Conservation (phyloP, 768 basidiomycete species). For the Suillus brevipes region DNA sequence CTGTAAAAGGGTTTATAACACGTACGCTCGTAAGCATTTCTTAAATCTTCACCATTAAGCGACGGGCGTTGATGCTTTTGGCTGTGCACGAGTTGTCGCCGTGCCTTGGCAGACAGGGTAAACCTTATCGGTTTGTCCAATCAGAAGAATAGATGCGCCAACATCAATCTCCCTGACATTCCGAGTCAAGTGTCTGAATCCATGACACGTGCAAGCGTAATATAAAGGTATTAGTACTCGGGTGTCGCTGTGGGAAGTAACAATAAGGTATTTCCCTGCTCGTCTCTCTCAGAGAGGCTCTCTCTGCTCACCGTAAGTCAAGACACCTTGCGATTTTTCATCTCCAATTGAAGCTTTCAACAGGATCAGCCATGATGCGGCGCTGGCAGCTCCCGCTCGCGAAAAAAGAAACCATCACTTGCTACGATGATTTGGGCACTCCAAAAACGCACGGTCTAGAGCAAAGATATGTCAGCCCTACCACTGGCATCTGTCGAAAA, state of each 20-base stretch:
- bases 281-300: background rate
- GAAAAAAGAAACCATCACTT: background rate
- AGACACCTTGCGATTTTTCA: background rate
- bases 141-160: background rate
- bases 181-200: background rate
- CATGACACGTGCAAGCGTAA: background rate
- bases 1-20: background rate
- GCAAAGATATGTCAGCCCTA: conserved; percentile 20
- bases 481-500: conserved; percentile 16
- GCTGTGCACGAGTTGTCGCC: background rate
- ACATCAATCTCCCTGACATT: background rate
- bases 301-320: background rate
- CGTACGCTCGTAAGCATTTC: background rate
- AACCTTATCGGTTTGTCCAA: background rate
- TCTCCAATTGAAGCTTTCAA: background rate
- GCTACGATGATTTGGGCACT: background rate
- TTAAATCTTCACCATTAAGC: background rate
- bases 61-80: background rate
- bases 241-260: background rate
- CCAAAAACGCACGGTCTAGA: conserved; percentile 12
- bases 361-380: background rate
- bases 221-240: background rate
- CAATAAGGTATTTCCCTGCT: background rate
- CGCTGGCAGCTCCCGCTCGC: background rate
- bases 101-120: background rate